Evolutionary conservation across 371 early-diverging fungal genomes (phyloP).

Genomic region (Syncephalis fuscata): DNA sequence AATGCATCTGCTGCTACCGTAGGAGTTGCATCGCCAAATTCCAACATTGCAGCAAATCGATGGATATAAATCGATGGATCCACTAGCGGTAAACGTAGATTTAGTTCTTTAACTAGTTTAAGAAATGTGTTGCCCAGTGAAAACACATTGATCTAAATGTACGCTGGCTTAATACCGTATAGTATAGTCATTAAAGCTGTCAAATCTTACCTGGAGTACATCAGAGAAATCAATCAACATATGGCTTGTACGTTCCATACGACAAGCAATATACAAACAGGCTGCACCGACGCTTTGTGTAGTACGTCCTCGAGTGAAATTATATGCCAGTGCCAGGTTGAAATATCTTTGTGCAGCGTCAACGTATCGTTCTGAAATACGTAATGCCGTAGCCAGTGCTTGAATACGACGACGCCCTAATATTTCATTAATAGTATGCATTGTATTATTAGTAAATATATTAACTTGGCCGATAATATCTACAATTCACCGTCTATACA

Average conservation of each 20-base stretch:
- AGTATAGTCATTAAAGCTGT: conserved; percentile 6
- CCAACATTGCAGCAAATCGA: conserved; percentile 82
- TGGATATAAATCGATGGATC: conserved; percentile 96
- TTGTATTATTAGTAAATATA: no score
- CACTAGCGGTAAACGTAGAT: conserved; percentile 68
- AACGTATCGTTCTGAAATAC: conserved; percentile 57
- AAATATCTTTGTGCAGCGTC: conserved; percentile 87
- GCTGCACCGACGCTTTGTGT: conserved; percentile 80
- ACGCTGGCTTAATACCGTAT: not conserved
- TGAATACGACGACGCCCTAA: conserved; percentile 39
- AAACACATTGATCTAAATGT: conserved; percentile 81
- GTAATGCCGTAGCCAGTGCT: conserved; percentile 43
- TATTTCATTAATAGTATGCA: conserved; percentile 10
- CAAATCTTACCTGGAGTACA: conserved; percentile 38
- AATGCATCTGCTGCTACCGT: conserved; percentile 70
- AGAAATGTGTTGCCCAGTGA: conserved; percentile 87
- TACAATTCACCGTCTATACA: no score
- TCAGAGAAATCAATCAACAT: conserved; percentile 99
- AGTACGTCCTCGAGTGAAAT: conserved; percentile 88
- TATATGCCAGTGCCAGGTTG: conserved; percentile 78
- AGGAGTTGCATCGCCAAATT: conserved; percentile 82
- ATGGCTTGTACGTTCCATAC: conserved; percentile 77
- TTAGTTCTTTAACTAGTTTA: conserved; percentile 58
- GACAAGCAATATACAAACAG: conserved; percentile 94
- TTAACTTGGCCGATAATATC: no score